These are phyloP conservation scores for Esteya vermicola DNA, from an alignment of 2,329 filamentous ascomycete genomes.

Conservation along the genomic window DNA sequence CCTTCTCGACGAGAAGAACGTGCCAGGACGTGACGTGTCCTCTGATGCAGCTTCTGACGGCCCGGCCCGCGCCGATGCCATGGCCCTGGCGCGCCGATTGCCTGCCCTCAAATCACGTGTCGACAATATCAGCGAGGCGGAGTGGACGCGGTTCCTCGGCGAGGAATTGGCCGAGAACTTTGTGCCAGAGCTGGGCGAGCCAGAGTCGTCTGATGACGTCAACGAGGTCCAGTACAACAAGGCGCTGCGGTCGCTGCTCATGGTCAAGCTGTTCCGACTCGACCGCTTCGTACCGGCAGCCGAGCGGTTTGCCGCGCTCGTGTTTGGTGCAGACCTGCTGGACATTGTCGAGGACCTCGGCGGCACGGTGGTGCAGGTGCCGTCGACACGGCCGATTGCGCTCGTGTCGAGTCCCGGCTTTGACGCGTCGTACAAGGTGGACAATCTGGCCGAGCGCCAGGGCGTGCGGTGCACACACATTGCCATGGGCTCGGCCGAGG, in stretches of 20 bases:
- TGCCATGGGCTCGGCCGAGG: constrained; percentile 97
- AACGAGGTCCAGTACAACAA: constrained; percentile 41
- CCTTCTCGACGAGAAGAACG: constrained; percentile 57
- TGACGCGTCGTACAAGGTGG: constrained; percentile 98
- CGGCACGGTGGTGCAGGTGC: constrained; percentile 72
- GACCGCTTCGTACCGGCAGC: constrained; percentile 89
- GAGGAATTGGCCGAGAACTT: constrained; percentile 79
- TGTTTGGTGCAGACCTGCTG: constrained; percentile 73
- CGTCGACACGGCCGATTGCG: constrained; percentile 71
- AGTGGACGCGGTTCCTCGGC: constrained; percentile 70
- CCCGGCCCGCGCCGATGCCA: constrained; percentile 47
- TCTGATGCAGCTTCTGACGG: not conserved
- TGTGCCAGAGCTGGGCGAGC: constrained; percentile 61
- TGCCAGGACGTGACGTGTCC: constrained; percentile 67
- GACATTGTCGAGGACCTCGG: constrained; percentile 77
- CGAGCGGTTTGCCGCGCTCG: constrained; percentile 73
- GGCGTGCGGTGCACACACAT: constrained; percentile 84
- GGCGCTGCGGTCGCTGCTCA: constrained; percentile 66
- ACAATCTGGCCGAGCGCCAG: constrained; percentile 77
- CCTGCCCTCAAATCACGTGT: constrained; percentile 60
- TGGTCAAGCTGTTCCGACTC: constrained; percentile 89
- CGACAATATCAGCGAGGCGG: constrained; percentile 41
- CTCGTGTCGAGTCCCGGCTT: constrained; percentile 93
- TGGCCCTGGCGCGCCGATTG: constrained; percentile 55
- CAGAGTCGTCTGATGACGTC: not conserved